Base-by-base conservation (phyloP, 1,139 yeast species). In the Cylindricascospora bacillispora region DNA sequence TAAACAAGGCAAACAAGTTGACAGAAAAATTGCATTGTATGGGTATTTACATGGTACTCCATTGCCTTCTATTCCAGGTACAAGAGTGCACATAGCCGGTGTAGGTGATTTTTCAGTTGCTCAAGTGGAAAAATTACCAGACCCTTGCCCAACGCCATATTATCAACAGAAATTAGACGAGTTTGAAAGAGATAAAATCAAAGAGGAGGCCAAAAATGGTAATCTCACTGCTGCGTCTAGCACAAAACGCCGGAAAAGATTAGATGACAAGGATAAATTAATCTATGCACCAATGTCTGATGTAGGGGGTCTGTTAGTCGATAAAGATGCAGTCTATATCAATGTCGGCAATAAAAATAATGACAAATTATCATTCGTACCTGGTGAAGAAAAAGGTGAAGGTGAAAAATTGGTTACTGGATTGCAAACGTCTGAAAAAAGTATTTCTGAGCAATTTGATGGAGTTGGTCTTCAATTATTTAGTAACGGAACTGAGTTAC, bases 211-310 rank as follows among this genome's bases (percentile, higher is more conserved):
- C 3, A 25, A 25, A 5, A 70, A 72, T n/a, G 28, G 22, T 17
- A 43, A 43, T 12, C 32, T 23, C 5, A 61, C 66, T 2, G 49
- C 54, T 20, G 85, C 66, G 3, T 68, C 76, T 2, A 65, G 69
- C 32, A 64, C 77, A 1, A 70, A 77, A 50, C 72, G 95, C 54
- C 70, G 97, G 47, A 80, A 83, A 53, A 71, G 97, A 50, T 70
- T 92, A 34, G 97, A 89, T 45, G 98, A 92, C 51, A 82, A 79
- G 45, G 93, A 82, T 52, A 89, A 86, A 56, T 74, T 85, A 42
- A 85, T 92, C 2, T 92, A 92, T 54, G 99, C 98, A 0, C 99
- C 99, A 32, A 89, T 92, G 98, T 82, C 95, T 29, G 97, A 92
- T 57, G 95, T 89, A 15, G 97, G 97, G 33, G 99, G 99, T 50